These are phyloP conservation scores for Rhinocladiella mackenziei DNA, from an alignment of 2,329 filamentous ascomycete genomes.

Conservation along the genomic window DNA sequence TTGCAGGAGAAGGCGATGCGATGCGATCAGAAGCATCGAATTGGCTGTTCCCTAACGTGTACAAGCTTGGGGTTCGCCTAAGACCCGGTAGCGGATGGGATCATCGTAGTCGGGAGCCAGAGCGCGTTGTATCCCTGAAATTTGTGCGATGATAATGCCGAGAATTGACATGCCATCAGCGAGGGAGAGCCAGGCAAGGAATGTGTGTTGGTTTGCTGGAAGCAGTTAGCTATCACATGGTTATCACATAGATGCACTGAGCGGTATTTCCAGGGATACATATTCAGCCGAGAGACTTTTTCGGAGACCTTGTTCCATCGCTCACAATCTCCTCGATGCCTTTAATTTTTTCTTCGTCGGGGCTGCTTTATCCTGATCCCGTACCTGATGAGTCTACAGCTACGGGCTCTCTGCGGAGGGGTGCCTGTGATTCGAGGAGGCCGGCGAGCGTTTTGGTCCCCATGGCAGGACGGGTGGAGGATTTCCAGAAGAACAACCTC, in stretches of 20 bases:
- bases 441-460: no score
- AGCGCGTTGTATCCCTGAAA: conserved; percentile 9
- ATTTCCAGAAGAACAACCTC: neutral
- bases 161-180: conserved; percentile 13
- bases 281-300: conserved; percentile 6
- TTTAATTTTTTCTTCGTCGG: neutral
- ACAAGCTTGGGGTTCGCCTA: conserved; percentile 30
- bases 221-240: neutral
- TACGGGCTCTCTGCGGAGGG: no score
- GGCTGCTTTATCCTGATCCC: neutral
- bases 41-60: conserved; percentile 47
- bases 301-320: neutral
- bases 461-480: neutral
- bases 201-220: conserved; percentile 20
- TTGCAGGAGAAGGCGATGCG: conserved; percentile 52
- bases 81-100: conserved; percentile 5
- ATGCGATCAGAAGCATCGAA: conserved; percentile 46
- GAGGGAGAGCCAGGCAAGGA: conserved; percentile 16
- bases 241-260: neutral
- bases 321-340: neutral
- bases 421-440: neutral
- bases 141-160: conserved; percentile 17
- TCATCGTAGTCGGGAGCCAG: conserved; percentile 21
- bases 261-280: conserved; percentile 5
- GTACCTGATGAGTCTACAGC: no score